Conservation (phyloP, 2,329 filamentous ascomycete genomes). For the Fusarium ambrosium region DNA sequence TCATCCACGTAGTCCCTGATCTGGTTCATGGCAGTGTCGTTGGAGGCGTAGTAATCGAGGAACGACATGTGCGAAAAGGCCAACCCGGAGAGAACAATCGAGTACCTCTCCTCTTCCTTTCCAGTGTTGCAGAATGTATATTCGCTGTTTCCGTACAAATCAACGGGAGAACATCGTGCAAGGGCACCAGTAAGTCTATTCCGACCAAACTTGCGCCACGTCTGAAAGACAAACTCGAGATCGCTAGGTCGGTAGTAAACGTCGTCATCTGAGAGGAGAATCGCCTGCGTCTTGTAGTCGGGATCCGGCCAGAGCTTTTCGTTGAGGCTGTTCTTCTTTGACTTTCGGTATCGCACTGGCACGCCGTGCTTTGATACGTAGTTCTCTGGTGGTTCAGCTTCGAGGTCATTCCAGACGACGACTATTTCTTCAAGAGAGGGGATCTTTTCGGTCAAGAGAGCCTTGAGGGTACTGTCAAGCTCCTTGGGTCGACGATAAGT, state of each 20-base stretch:
- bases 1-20: conserved; percentile 55
- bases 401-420: conserved; percentile 55
- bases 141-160: conserved; percentile 45
- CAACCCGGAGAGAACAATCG: conserved; percentile 55
- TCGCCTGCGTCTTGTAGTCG: conserved; percentile 53
- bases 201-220: conserved; percentile 56
- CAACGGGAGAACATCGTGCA: conserved; percentile 51
- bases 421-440: conserved; percentile 56
- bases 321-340: conserved; percentile 54
- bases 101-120: conserved; percentile 48
- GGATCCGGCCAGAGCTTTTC: conserved; percentile 55
- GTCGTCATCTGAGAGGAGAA: conserved; percentile 58
- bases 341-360: conserved; percentile 51
- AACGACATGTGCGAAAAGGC: conserved; percentile 55
- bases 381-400: conserved; percentile 46
- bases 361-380: conserved; percentile 50
- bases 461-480: conserved; percentile 49
- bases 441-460: conserved; percentile 48
- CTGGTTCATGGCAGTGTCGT: conserved; percentile 47
- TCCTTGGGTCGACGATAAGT: conserved; percentile 55
- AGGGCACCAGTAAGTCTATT: conserved; percentile 53
- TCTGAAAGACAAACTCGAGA: conserved; percentile 57
- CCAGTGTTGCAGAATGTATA: conserved; percentile 52
- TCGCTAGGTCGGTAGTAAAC: conserved; percentile 56
- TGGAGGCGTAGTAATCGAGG: conserved; percentile 56